Evolutionary conservation across 176 grass and related monocot genomes (phyloP).

Genomic region (Eremochloa ophiuroides): DNA sequence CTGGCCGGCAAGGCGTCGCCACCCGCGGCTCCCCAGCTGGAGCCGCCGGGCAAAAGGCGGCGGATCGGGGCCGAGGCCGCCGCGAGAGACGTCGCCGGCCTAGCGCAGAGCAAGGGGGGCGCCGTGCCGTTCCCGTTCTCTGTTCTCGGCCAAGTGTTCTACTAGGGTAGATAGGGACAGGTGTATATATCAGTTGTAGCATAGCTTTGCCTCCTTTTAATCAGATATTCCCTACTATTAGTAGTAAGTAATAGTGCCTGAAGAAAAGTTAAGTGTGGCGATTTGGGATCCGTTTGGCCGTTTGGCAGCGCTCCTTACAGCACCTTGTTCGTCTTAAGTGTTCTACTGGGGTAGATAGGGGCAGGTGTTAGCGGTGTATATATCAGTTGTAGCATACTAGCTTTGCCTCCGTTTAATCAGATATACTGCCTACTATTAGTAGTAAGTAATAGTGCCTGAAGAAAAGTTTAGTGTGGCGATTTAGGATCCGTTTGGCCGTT

Average conservation of each 20-base stretch:
- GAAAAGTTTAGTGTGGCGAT: no score
- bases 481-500: no score
- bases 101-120: conserved; percentile 1
- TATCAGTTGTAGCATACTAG: not conserved
- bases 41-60: conserved; percentile 12
- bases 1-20: not conserved
- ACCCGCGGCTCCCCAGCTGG: not conserved
- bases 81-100: not conserved
- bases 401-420: not conserved
- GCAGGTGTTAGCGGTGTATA: conserved; percentile 26
- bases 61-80: conserved; percentile 22
- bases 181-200: conserved; percentile 9
- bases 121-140: conserved; percentile 44
- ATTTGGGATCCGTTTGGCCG: no score
- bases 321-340: conserved; percentile 5
- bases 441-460: not conserved
- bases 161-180: conserved; percentile 28
- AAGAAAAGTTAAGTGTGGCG: not conserved
- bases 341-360: conserved; percentile 37
- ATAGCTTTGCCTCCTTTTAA: not conserved
- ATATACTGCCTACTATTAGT: not conserved
- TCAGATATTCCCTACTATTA: not conserved
- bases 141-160: conserved; percentile 42
- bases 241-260: not conserved
- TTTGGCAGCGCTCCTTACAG: no score